Conservation (phyloP, 305 asterid genomes). For the Lippia alba region DNA sequence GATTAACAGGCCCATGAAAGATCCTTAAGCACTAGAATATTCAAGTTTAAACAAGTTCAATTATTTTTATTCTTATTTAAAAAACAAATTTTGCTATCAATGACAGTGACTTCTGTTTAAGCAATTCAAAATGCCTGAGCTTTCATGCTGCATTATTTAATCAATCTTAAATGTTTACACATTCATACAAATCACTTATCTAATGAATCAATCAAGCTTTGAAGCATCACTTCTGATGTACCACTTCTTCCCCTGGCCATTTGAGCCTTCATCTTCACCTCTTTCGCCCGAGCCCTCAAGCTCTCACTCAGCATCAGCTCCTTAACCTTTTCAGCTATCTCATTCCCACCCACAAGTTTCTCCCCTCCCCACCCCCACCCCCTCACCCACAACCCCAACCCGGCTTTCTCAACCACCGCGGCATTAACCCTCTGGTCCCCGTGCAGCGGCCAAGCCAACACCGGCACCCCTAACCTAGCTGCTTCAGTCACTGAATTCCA, state of each 20-base stretch:
- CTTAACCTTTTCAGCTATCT: constrained; percentile 45
- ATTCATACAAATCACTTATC: background rate
- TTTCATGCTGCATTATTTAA: background rate
- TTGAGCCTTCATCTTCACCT: constrained; percentile 43
- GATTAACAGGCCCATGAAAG: constrained; percentile 20
- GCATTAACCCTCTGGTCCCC: constrained; percentile 67
- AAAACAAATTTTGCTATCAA: background rate
- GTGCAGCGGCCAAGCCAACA: constrained; percentile 66
- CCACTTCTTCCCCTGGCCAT: constrained; percentile 39
- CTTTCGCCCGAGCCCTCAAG: constrained; percentile 40
- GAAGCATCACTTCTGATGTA: constrained; percentile 41
- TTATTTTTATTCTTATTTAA: background rate
- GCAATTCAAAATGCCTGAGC: background rate
- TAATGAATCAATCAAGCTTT: constrained; percentile 25
- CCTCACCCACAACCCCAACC: constrained; percentile 53
- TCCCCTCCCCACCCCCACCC: constrained; percentile 61
- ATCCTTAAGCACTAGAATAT: background rate
- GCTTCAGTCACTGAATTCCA: constrained; percentile 73
- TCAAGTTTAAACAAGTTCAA: background rate
- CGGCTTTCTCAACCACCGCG: constrained; percentile 53
- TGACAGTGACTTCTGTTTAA: constrained; percentile 13
- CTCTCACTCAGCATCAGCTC: constrained; percentile 41
- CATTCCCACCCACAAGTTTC: constrained; percentile 43
- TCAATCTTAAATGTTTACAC: background rate
- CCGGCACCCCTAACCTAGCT: constrained; percentile 57